Evolutionary conservation across 805 yeast genomes (phyloP).

Genomic region (Myxozyma kluyveri): DNA sequence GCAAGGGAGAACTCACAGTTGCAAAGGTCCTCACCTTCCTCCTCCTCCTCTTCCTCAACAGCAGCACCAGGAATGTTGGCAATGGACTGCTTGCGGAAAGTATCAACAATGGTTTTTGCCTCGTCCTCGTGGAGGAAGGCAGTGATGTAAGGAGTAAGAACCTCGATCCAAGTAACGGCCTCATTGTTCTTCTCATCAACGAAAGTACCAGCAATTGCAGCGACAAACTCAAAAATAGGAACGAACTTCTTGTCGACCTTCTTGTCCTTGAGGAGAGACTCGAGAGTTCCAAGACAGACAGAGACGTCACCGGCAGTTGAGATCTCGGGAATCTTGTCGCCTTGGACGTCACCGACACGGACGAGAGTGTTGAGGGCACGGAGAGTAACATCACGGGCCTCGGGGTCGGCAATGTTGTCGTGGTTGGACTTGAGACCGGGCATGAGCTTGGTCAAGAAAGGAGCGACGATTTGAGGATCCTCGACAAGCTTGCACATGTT

Average conservation of each 20-base stretch:
- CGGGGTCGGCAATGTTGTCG: constrained; percentile 98
- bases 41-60: constrained; percentile 83
- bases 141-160: constrained; percentile 90
- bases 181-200: constrained; percentile 96
- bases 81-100: constrained; percentile 92
- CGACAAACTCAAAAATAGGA: constrained; percentile 73
- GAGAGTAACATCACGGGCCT: constrained; percentile 96
- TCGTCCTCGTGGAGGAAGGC: constrained; percentile 91
- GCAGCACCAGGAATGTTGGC: constrained; percentile 98
- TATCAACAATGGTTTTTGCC: constrained; percentile 87
- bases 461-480: constrained; percentile 99
- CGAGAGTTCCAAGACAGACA: constrained; percentile 81
- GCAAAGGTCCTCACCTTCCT: constrained; percentile 99
- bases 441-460: constrained; percentile 91
- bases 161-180: constrained; percentile 85
- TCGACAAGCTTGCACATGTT: constrained; percentile 99
- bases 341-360: constrained; percentile 96
- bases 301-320: constrained; percentile 97
- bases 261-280: constrained; percentile 64
- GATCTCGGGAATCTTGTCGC: constrained; percentile 91
- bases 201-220: constrained; percentile 98
- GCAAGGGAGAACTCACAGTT: constrained; percentile 99
- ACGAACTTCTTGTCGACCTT: constrained; percentile 69
- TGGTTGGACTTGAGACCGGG: constrained; percentile 95
- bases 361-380: constrained; percentile 96